These are phyloP conservation scores for Phascolomyces articulosus DNA, from an alignment of 371 early-diverging fungal species.

Conservation along the genomic window DNA sequence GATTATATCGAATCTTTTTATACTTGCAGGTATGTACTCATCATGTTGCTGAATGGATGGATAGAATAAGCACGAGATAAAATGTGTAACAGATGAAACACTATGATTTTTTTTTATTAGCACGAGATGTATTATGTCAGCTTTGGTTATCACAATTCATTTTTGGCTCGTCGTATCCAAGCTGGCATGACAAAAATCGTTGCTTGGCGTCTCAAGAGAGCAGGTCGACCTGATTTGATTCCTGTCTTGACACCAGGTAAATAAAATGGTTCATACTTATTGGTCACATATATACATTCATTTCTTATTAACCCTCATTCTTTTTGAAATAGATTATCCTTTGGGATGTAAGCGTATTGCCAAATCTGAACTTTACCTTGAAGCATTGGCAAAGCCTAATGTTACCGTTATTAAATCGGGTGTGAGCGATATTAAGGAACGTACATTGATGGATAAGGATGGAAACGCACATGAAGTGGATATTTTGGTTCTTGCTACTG, in stretches of 20 bases:
- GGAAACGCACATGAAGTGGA: constrained; percentile 52
- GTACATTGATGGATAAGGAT: constrained; percentile 38
- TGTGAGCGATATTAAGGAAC: constrained; percentile 42
- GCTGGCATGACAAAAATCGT: neutral
- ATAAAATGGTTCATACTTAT: neutral
- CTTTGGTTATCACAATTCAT: constrained; percentile 15
- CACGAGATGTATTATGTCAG: constrained; percentile 18
- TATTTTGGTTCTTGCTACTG: constrained; percentile 65
- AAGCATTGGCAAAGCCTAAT: constrained; percentile 46
- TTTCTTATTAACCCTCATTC: too few relatives aligned
- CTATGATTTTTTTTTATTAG: constrained; percentile 12
- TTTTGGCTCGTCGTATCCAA: neutral
- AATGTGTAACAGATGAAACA: too few relatives aligned
- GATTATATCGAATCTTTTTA: constrained; percentile 21
- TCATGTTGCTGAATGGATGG: constrained; percentile 5
- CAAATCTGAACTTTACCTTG: constrained; percentile 51
- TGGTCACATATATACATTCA: too few relatives aligned
- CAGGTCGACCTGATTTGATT: constrained; percentile 25
- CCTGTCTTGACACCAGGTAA: constrained; percentile 22
- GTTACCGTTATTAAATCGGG: constrained; percentile 45
- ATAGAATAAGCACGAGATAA: neutral
- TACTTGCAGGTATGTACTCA: constrained; percentile 15
- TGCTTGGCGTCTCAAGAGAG: constrained; percentile 16
- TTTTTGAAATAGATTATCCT: constrained; percentile 10
- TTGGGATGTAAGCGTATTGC: constrained; percentile 50